Base-by-base conservation (phyloP, 148 eudicot species). In the Cornus suecica region DNA sequence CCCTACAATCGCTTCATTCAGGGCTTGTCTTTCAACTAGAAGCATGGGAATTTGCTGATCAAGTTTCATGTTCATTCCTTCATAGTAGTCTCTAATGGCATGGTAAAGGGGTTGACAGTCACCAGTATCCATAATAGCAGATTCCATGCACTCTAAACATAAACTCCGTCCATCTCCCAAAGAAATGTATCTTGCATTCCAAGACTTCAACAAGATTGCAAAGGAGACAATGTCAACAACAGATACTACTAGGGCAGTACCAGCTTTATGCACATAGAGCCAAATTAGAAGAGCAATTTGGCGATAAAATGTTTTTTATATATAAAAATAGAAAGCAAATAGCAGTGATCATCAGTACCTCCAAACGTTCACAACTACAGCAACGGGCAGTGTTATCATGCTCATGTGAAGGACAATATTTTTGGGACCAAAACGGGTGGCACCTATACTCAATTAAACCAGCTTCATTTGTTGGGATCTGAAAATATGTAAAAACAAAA, bases 391-490 rank as follows among this genome's bases (percentile, higher is more conserved):
- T 96, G 65, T 83, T 82, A 77, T 96, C 99, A 64, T 86, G 84
- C 80, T 96, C 99, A 41, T 96, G 99, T 58, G 93, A 84, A 77
- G 99, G 99, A 74, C 99, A 96, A 77, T 96, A 96, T 74, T 96
- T 96, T 79, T 96, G 99, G 20, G 92, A 81, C 99, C 98, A 96
- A 80, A 91, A 96, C 16, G 99, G 99, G 75, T 96, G 99, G 85
- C 99, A 96, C 76, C 93, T 86, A 67, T 93, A 96, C 88, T 96
- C 98, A 4, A 96, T 96, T 80, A 93, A 82, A 45, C 99, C 99
- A 75, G 88, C 88, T 78, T 87, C 85, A 79, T 96, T 96, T 45
- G 91, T 88, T 65, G 99, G 99, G 76, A 95, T 95, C 99, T 95
- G 89, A 60, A 78, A 74, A 48, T 13, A 68, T 25, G 58, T 52